A percentile compares a stretch with the other conserved stretches of the same genome.
Evolutionary conservation across 148 eudicot species (phyloP).

Genomic region (Cornus florida): DNA sequence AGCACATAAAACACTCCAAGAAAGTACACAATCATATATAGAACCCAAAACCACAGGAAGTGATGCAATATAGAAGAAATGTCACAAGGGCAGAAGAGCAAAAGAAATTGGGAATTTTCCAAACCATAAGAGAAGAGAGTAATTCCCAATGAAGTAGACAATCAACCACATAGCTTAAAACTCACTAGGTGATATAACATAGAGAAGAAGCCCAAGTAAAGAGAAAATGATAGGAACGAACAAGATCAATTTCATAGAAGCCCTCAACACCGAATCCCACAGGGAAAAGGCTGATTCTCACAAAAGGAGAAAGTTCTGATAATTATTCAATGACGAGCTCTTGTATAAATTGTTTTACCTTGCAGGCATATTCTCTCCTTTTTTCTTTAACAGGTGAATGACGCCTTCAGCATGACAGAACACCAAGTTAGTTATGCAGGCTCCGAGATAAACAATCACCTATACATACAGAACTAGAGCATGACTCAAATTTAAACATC

Average conservation of each 20-base stretch:
- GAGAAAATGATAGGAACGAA: background rate
- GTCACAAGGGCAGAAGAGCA: background rate
- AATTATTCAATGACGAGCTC: constrained; percentile 42
- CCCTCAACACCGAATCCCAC: constrained; percentile 24
- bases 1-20: background rate
- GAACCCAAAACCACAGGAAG: background rate
- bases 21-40: background rate
- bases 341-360: constrained; percentile 70
- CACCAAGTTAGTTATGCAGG: constrained; percentile 75
- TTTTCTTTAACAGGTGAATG: constrained; percentile 92
- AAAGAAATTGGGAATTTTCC: background rate
- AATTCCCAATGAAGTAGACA: background rate
- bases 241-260: background rate
- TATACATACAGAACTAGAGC: constrained; percentile 56
- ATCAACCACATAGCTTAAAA: background rate
- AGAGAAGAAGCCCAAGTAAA: background rate
- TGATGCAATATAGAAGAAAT: constrained; percentile 1
- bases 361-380: constrained; percentile 97
- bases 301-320: constrained; percentile 27
- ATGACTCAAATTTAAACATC: constrained; percentile 58
- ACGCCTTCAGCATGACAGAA: constrained; percentile 96
- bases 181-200: background rate
- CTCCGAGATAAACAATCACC: constrained; percentile 53
- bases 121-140: background rate
- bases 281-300: constrained; percentile 12